Evolutionary conservation across 805 yeast genomes (phyloP).

Genomic region (Wickerhamiella qilinensis): DNA sequence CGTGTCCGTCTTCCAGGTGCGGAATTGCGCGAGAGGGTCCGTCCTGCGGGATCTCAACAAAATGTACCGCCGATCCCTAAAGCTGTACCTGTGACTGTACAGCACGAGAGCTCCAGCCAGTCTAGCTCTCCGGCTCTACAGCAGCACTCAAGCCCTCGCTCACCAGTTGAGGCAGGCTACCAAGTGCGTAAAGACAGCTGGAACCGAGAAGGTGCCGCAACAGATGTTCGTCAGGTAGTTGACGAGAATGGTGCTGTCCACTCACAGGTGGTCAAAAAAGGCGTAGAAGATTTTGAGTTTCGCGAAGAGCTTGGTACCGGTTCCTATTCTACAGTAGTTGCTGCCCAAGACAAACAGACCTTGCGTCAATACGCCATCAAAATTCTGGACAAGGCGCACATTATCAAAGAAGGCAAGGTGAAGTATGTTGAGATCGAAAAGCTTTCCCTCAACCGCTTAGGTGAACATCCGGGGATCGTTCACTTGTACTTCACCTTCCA

Average conservation of each 20-base stretch:
- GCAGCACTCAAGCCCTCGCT: no score
- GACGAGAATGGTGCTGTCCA: constrained; percentile 29
- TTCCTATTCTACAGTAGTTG: constrained; percentile 83
- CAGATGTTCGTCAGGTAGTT: neutral
- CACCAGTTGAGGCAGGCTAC: neutral
- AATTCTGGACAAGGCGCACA: constrained; percentile 79
- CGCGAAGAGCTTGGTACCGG: constrained; percentile 89
- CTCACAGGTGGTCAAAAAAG: constrained; percentile 34
- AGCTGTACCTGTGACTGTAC: no score
- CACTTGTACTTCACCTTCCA: constrained; percentile 88
- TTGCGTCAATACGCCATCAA: constrained; percentile 76
- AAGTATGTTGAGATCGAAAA: constrained; percentile 94
- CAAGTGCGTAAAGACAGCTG: neutral
- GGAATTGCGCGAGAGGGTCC: no score
- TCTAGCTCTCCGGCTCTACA: no score
- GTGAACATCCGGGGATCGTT: constrained; percentile 89
- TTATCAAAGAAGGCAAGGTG: constrained; percentile 83
- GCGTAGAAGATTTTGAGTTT: constrained; percentile 74
- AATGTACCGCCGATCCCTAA: no score
- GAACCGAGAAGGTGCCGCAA: constrained; percentile 1
- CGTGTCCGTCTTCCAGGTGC: no score
- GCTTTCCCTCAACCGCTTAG: constrained; percentile 69
- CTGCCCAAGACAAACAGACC: constrained; percentile 64
- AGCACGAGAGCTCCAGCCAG: no score
- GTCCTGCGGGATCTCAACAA: no score